Percentiles rank a stretch among this genome's conserved stretches.
Conservation (phyloP, 371 early-diverging fungal species). For the Dichotomocladium elegans region DNA sequence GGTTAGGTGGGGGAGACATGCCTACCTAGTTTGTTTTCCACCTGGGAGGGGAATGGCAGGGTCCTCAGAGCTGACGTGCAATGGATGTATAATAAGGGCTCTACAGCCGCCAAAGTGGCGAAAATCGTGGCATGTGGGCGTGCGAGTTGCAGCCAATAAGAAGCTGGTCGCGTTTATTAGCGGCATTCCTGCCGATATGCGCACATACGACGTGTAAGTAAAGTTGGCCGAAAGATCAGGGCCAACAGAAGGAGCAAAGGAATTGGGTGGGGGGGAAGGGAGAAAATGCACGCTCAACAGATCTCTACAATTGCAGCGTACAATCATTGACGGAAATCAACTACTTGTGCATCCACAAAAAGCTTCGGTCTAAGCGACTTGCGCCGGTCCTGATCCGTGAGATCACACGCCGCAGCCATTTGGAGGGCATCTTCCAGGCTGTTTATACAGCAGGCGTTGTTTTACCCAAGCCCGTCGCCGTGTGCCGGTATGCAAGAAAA, state of each 20-base stretch:
- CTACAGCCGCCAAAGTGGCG: constrained; percentile 91
- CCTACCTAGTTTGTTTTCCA: background rate
- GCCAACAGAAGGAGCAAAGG: no score
- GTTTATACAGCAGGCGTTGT: constrained; percentile 95
- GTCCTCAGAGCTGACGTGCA: background rate
- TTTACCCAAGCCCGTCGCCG: constrained; percentile 88
- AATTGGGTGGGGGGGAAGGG: background rate
- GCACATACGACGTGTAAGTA: constrained; percentile 67
- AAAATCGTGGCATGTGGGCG: constrained; percentile 87
- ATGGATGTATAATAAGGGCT: constrained; percentile 53
- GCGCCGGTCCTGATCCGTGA: constrained; percentile 99
- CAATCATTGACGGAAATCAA: constrained; percentile 93
- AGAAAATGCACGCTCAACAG: background rate
- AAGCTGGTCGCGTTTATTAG: constrained; percentile 95
- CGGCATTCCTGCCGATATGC: constrained; percentile 82
- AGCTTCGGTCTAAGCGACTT: constrained; percentile 91
- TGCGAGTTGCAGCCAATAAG: constrained; percentile 78
- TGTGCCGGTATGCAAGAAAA: constrained; percentile 54
- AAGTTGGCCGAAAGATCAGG: no score
- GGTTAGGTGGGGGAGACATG: background rate
- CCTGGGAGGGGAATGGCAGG: background rate
- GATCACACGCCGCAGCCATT: constrained; percentile 92
- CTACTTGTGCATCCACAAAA: constrained; percentile 97
- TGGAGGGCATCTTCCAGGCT: constrained; percentile 95
- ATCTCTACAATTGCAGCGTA: constrained; percentile 14